Percentiles rank a stretch among this genome's conserved stretches.
Conservation (phyloP, 495 filamentous ascomycete genomes). For the Pseudoneurospora amorphoporcata region DNA sequence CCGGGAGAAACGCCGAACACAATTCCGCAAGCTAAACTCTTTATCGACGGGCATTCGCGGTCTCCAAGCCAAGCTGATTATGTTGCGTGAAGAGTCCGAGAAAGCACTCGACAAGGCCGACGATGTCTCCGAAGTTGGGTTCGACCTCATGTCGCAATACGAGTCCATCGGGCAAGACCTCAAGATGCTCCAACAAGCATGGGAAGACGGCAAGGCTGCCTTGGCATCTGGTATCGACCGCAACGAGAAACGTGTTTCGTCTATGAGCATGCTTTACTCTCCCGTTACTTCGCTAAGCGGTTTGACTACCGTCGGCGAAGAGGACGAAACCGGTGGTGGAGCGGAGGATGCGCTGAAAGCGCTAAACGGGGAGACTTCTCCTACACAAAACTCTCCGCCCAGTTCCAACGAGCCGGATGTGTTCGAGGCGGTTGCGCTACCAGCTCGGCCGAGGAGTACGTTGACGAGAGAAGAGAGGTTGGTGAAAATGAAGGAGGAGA, state of each 20-base stretch:
- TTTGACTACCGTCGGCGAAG: conserved; percentile 70
- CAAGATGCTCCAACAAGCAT: conserved; percentile 71
- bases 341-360: conserved; percentile 59
- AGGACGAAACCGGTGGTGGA: conserved; percentile 34
- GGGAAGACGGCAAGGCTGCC: conserved; percentile 76
- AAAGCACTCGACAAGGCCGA: conserved; percentile 61
- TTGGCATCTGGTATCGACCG: conserved; percentile 63
- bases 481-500: conserved; percentile 78
- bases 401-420: conserved; percentile 59
- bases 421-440: conserved; percentile 79
- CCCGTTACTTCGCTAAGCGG: conserved; percentile 74
- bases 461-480: conserved; percentile 84
- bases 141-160: conserved; percentile 75
- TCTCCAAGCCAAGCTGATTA: conserved; percentile 88
- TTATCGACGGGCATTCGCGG: conserved; percentile 85
- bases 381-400: conserved; percentile 14
- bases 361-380: conserved; percentile 55
- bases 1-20: conserved; percentile 70
- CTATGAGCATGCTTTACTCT: conserved; percentile 59
- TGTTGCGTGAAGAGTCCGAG: conserved; percentile 83
- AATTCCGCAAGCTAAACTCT: conserved; percentile 74
- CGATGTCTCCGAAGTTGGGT: conserved; percentile 62
- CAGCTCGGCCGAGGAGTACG: conserved; percentile 55
- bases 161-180: conserved; percentile 89
- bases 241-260: conserved; percentile 60